Evolutionary conservation across 2,329 filamentous ascomycete genomes (phyloP), one percentile per base, ranked within the genome.

Genomic region (Diplodia scrobiculata): DNA sequence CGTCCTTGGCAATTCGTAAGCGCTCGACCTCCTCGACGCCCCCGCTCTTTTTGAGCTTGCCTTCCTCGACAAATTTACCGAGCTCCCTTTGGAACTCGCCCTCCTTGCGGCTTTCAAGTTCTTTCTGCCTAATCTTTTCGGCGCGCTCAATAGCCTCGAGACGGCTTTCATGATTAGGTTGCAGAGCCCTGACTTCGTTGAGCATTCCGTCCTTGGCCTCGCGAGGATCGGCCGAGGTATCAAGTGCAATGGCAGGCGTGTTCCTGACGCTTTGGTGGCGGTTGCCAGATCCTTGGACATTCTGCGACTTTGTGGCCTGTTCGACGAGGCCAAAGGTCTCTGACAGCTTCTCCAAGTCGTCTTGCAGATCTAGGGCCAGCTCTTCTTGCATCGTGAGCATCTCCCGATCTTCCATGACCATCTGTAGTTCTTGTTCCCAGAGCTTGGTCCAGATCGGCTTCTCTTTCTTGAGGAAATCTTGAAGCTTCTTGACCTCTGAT

Each of bases 381-480:
- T 98, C 95, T 80, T 99, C 95, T 82, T 97, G 94, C 83, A 98
- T 90, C 59, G 92, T 95, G 71, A 99, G 86, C 78, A 97, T 89
- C 74, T 98, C 94, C 70, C 93, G 88, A 74, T 97, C 95, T 76
- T 96, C 92, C 79, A 95, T 98, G 2, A 99, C 94, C 63, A 94
- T 89, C 77, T 98, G 92, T 53, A 99, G 83, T 77, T 98, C 93
- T 79, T 96, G 93, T 84, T 98, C 94, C 95, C 95, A 99, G 70
- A 98, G 96, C 86, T 97, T 97, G 65, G 92, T 97, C 94, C 95
- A 99, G 67, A 97, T 84, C 0, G 95, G 95, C 78, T 97, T 97
- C 84, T 99, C 95, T 54, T 87, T 86, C 72, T 88, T 89, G 80
- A 99, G 86, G 81, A 91, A 96, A 17, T 97, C 93, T 75, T 97